These are phyloP conservation scores for Fusarium gaditjirri DNA, from an alignment of 2,329 filamentous ascomycete species.

Conservation along the genomic window DNA sequence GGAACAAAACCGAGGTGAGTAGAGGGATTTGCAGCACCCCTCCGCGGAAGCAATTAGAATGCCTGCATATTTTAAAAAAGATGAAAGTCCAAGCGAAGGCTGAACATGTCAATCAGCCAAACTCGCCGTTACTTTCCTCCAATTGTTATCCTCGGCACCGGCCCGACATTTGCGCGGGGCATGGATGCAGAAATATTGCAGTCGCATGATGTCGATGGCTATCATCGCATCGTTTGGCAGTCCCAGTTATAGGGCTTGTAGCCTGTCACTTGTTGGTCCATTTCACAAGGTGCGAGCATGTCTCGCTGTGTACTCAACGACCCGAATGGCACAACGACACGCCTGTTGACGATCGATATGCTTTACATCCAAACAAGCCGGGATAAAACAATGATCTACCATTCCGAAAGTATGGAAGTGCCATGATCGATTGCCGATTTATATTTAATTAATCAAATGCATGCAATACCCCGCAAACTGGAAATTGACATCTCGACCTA, in stretches of 20 bases:
- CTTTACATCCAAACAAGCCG: not conserved
- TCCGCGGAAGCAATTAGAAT: not conserved
- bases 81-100: not conserved
- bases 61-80: not conserved
- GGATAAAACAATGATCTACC: not conserved
- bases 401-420: not conserved
- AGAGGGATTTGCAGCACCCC: not conserved
- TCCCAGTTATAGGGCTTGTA: no score
- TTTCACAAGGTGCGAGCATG: no score
- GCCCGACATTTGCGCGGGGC: not conserved
- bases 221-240: accelerated
- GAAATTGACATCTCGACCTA: not conserved
- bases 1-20: not conserved
- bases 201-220: not conserved
- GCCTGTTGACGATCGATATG: not conserved
- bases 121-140: not conserved
- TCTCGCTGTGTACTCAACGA: no score
- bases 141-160: not conserved
- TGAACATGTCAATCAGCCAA: not conserved
- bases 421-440: not conserved
- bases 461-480: not conserved
- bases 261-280: accelerated
- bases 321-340: no score
- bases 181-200: not conserved
- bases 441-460: not conserved